phyloP scores from a whole-genome alignment of 768 basidiomycete genomes.

The Fibroporia radiculosa region DNA sequence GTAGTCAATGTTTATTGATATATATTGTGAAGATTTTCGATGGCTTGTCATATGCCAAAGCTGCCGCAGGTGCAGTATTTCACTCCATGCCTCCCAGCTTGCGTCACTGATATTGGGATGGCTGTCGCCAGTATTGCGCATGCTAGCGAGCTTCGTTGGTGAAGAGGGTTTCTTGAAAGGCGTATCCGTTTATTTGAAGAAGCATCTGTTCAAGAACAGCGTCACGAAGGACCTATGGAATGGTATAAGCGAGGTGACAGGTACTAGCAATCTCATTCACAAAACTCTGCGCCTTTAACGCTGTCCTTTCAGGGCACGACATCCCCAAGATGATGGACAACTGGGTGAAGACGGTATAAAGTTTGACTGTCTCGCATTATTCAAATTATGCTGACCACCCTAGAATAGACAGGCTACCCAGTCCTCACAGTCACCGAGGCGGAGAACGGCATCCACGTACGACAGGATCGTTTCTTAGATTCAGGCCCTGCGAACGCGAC shows the following conservation, averaged over 20 bases:
- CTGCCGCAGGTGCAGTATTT: conserved; percentile 52
- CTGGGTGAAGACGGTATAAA: conserved; percentile 73
- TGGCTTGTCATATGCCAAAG: conserved; percentile 79
- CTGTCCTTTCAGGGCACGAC: conserved; percentile 32
- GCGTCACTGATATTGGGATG: not conserved
- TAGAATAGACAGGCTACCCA: conserved; percentile 69
- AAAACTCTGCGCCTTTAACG: too few species aligned
- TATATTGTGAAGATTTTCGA: conserved; percentile 67
- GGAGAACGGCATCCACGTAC: conserved; percentile 60
- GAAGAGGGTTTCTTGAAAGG: conserved; percentile 83
- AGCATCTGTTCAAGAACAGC: conserved; percentile 77
- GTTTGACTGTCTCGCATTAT: not conserved
- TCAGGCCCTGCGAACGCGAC: conserved; percentile 70
- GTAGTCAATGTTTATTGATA: not conserved
- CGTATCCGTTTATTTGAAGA: conserved; percentile 88
- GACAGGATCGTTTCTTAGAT: conserved; percentile 90
- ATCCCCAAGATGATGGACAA: conserved; percentile 79
- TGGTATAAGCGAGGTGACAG: conserved; percentile 72
- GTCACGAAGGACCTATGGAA: conserved; percentile 84
- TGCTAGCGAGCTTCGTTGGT: conserved; percentile 85
- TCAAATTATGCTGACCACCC: not conserved
- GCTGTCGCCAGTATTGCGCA: conserved; percentile 63
- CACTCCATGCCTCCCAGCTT: not conserved
- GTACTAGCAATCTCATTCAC: too few species aligned
- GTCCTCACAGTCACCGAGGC: conserved; percentile 81